Evolutionary conservation across 805 yeast genomes (phyloP).

Genomic region (Saccharomycopsis synnaedendra): DNA sequence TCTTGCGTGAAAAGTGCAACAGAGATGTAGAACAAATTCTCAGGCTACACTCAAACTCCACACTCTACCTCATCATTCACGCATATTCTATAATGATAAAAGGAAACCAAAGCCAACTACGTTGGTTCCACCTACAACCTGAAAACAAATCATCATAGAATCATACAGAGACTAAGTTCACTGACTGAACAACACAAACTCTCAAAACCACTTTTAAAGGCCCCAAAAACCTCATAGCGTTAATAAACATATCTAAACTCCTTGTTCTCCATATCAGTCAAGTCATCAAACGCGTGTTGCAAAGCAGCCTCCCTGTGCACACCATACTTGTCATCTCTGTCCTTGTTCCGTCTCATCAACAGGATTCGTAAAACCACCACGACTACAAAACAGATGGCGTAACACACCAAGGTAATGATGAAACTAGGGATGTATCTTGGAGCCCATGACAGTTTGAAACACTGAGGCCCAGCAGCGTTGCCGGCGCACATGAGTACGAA

Average conservation of each 20-base stretch:
- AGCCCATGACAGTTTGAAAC: conserved; percentile 31
- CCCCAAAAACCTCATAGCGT: background rate
- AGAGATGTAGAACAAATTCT: no score
- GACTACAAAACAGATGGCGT: conserved; percentile 29
- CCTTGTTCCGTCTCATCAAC: conserved; percentile 29
- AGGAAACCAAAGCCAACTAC: no score
- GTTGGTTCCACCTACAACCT: no score
- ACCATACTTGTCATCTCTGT: conserved; percentile 28
- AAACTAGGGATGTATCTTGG: conserved; percentile 41
- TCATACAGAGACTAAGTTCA: no score
- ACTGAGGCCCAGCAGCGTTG: conserved; percentile 44
- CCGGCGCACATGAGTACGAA: conserved; percentile 56
- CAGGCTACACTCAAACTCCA: no score
- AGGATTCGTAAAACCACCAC: conserved; percentile 22
- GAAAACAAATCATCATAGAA: no score
- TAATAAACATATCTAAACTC: conserved; percentile 25
- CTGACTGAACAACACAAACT: no score
- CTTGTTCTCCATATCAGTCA: conserved; percentile 32
- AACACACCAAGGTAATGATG: conserved; percentile 38
- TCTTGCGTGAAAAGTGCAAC: no score
- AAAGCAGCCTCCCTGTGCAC: conserved; percentile 22
- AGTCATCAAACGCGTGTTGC: conserved; percentile 27
- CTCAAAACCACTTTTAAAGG: no score
- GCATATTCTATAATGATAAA: no score
- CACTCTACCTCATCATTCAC: no score